Evolutionary conservation across 2,329 filamentous ascomycete species (phyloP).

Genomic region (Saccharata proteae): DNA sequence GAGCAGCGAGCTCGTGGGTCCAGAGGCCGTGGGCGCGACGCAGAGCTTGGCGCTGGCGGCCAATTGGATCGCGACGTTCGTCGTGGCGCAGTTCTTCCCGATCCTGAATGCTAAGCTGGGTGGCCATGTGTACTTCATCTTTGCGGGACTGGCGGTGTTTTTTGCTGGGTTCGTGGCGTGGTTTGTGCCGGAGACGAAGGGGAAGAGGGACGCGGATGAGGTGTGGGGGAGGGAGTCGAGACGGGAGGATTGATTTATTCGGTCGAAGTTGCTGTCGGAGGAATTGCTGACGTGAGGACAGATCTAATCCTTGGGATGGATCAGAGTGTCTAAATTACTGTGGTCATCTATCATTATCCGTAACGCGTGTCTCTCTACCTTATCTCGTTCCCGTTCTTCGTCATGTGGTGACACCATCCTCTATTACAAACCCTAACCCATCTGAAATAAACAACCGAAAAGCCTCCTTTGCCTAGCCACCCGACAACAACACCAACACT

Average conservation of each 20-base stretch:
- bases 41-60: constrained; percentile 80
- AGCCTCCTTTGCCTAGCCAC: too few species aligned
- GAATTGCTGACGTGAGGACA: too few species aligned
- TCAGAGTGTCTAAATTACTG: too few species aligned
- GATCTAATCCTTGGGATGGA: too few species aligned
- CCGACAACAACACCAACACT: too few species aligned
- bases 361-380: too few species aligned
- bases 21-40: constrained; percentile 81
- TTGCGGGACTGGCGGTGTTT: constrained; percentile 58
- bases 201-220: constrained; percentile 71
- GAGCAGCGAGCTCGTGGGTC: constrained; percentile 77
- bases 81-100: constrained; percentile 92
- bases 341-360: too few species aligned
- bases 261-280: too few species aligned
- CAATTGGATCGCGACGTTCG: constrained; percentile 82
- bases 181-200: constrained; percentile 78
- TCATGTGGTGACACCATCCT: too few species aligned
- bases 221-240: constrained; percentile 59
- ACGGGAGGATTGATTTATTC: constrained; percentile 23
- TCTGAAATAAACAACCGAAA: too few species aligned
- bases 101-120: constrained; percentile 67
- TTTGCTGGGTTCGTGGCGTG: constrained; percentile 60
- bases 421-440: too few species aligned
- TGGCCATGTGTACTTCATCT: constrained; percentile 87
- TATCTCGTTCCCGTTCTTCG: too few species aligned